phyloP scores from a whole-genome alignment of 257 asterid species.

The Ophiorrhiza pumila region DNA sequence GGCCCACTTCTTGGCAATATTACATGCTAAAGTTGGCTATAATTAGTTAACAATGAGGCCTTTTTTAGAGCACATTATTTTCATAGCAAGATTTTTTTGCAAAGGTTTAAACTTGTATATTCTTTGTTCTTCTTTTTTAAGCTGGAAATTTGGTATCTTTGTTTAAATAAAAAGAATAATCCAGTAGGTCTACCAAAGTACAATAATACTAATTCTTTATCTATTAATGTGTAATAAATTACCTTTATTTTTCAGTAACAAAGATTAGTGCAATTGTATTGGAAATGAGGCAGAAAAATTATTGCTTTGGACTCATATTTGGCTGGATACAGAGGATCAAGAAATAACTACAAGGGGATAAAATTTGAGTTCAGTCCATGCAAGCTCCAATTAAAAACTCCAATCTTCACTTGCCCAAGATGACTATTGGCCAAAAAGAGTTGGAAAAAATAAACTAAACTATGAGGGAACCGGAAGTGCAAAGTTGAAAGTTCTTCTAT shows the following conservation, averaged over 20 bases:
- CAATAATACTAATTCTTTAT: background rate
- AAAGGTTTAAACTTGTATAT: background rate
- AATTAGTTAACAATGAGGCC: background rate
- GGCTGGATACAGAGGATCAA: slow-evolving; percentile 33
- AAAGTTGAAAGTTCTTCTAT: too few species aligned
- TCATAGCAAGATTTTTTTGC: background rate
- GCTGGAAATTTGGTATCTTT: too few species aligned
- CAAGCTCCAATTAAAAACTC: slow-evolving; percentile 48
- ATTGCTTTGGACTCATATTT: slow-evolving; percentile 30
- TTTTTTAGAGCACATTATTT: background rate
- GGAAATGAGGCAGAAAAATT: slow-evolving; percentile 67
- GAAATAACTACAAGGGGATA: slow-evolving; percentile 37
- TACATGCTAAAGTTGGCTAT: background rate
- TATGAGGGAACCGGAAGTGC: too few species aligned
- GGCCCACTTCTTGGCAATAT: background rate
- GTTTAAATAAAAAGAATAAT: too few species aligned
- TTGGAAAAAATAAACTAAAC: too few species aligned
- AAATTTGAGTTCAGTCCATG: slow-evolving; percentile 48
- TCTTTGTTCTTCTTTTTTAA: background rate
- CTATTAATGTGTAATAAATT: background rate
- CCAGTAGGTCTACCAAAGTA: too few species aligned
- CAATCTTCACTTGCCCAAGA: too few species aligned
- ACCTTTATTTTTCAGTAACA: slow-evolving; percentile 41
- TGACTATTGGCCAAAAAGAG: too few species aligned
- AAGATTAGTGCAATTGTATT: slow-evolving; percentile 57